Evolutionary conservation across 1,284 basidiomycete species (phyloP), one percentile per base, ranked within the genome.

Genomic region (Marasmius tenuissimus): DNA sequence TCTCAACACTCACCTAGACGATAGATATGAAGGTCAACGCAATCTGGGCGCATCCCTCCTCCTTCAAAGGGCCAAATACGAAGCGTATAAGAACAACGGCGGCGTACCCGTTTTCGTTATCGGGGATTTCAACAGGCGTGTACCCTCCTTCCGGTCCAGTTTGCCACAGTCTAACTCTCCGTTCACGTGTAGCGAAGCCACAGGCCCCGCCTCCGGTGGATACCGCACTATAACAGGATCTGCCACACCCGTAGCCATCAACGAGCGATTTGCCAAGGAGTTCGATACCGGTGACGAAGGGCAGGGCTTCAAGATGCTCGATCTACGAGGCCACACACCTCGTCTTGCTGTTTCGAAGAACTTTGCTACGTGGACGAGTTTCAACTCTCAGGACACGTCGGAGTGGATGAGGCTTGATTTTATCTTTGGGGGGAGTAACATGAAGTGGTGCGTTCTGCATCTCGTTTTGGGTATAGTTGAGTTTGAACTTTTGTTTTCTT

Each of bases 331-430:
- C 3, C 69, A 76, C 60, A 76, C 78, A 0, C 80, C 81, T 6
- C 75, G 79, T n/a, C 68, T 72, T 20, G 68, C 64, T 42, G 76
- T 85, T 1, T 81, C 80, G 0, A 75, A 78, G 1, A 78, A 83
- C 64, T 84, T 77, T 69, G 83, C 82, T 16, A 86, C 85, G 4
- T 86, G 80, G 68, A 85, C 84, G 0, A 84, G 81, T 0, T 86
- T 85, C 67, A 73, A 68, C 9, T 78, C 79, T 2, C 71, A 75
- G 6, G 75, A 81, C 62, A 72, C 76, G 5, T 72, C 71, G 1
- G 62, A 68, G 4, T 83, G 77, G 74, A 68, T 68, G 20, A 75
- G 82, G 58, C 85, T 86, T 61, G 84, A 85, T 66, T 85, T 85
- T 65, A 72, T 85, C 0, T 81, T 83, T 63, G 84, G 82, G 3